phyloP scores from a whole-genome alignment of 106 monocot genomes.

The Narthecium ossifragum region DNA sequence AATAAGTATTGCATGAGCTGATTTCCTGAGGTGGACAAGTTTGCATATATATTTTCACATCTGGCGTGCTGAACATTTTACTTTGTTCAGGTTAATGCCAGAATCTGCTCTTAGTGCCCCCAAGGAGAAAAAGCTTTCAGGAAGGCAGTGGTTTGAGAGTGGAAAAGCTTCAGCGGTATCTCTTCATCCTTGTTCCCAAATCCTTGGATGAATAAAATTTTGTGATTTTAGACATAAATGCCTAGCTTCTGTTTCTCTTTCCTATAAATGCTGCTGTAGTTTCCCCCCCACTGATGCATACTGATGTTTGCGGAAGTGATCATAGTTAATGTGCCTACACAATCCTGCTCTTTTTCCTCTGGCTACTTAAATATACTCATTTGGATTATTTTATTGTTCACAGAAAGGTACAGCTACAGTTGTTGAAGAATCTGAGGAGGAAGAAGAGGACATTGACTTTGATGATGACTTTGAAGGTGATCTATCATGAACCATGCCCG shows the following conservation, averaged over 20 bases:
- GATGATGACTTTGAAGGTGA: slow-evolving; percentile 98
- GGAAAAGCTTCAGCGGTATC: slow-evolving; percentile 71
- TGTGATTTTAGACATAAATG: too few species aligned
- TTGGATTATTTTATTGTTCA: too few species aligned
- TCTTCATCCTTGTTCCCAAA: not conserved
- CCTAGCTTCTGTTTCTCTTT: too few species aligned
- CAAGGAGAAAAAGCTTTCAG: slow-evolving; percentile 77
- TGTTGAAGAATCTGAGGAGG: slow-evolving; percentile 79
- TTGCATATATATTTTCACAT: not conserved
- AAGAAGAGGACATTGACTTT: slow-evolving; percentile 84
- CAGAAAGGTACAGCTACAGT: slow-evolving; percentile 71
- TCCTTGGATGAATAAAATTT: not conserved
- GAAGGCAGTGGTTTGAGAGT: slow-evolving; percentile 91
- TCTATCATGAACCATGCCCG: too few species aligned
- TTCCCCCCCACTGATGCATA: too few species aligned
- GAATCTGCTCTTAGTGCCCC: slow-evolving; percentile 79
- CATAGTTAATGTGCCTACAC: too few species aligned
- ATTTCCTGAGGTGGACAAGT: too few species aligned
- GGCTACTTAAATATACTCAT: too few species aligned
- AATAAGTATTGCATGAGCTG: too few species aligned
- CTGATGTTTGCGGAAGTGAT: too few species aligned
- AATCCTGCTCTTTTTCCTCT: too few species aligned
- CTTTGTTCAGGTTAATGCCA: slow-evolving; percentile 74
- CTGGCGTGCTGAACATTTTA: not conserved
- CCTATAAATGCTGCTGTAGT: too few species aligned